These are phyloP conservation scores for Penicillium polonicum DNA, from an alignment of 2,329 filamentous ascomycete species.

Conservation along the genomic window DNA sequence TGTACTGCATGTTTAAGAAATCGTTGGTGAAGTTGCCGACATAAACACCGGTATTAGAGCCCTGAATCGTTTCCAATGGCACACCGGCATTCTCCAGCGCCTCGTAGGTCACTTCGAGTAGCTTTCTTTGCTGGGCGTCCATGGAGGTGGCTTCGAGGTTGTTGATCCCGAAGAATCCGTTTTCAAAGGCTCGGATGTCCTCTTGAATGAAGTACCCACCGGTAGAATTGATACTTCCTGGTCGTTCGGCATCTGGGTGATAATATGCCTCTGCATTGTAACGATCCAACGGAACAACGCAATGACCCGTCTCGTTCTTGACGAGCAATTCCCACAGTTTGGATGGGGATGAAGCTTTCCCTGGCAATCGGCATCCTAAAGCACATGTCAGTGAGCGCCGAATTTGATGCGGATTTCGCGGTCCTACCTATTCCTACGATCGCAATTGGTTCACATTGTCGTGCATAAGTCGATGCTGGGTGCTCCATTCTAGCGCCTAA, in stretches of 20 bases:
- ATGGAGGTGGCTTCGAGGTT: slow-evolving; percentile 1
- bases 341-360: background rate
- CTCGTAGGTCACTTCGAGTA: slow-evolving; percentile 5
- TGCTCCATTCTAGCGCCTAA: background rate
- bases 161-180: slow-evolving; percentile 4
- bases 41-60: slow-evolving; percentile 2
- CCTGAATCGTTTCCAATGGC: background rate
- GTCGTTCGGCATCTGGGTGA: background rate
- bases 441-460: background rate
- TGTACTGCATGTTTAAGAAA: background rate
- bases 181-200: slow-evolving; percentile 2
- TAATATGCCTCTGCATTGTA: background rate
- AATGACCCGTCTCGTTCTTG: background rate
- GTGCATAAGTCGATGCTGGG: background rate
- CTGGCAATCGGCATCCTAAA: background rate
- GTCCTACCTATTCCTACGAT: background rate
- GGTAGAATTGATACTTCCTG: background rate
- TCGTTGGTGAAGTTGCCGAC: slow-evolving; percentile 5
- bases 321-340: background rate
- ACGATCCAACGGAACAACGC: background rate
- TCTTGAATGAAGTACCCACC: slow-evolving; percentile 4
- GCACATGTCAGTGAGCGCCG: background rate
- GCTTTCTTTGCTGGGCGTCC: slow-evolving; percentile 8
- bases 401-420: background rate
- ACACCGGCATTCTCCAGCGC: slow-evolving; percentile 5